Base-by-base conservation (phyloP, 1,284 basidiomycete species). In the Pyrrhoderma noxium region DNA sequence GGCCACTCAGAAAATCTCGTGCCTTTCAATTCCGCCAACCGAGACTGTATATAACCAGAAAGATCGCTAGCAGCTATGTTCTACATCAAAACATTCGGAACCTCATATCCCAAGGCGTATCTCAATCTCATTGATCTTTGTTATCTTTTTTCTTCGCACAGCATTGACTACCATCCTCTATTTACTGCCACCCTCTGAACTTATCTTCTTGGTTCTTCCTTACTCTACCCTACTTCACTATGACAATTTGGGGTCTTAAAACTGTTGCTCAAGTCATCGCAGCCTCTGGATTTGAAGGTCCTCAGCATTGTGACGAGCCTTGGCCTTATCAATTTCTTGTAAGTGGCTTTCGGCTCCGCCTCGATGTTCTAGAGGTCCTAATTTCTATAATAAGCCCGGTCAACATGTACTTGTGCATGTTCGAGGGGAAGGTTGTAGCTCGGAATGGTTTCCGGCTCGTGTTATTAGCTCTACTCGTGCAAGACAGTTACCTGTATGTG, bases 221-320 rank as follows among this genome's bases (percentile, higher is more conserved):
- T 19, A 8, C 44, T n/a, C n/a, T 40, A 25, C 25, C 14, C 36
- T n/a, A 3, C 46, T 47, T 21, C 46, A 52, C 31, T 49, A 56
- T 56, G 54, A 50, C 54, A 46, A 56, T 56, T 47, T 52, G 50
- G 50, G 54, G 54, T 40, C 54, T 56, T 42, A 52, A 52, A 27
- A 56, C 54, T 49, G 54, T 56, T 49, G 54, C 54, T 37, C 50
- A 52, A 56, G 50, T 52, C 41, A 56, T 56, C 47, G 54, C 54
- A 13, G n/a, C n/a, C n/a, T 49, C 54, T 21, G 54, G 54, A 42
- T 56, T 52, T 23, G 54, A 56, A 18, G 54, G 54, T 35, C 54
- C 54, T 13, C 54, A 56, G 34, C 54, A 56, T 25, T 52, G 50
- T 22, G 54, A 56, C 34, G 54, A 56, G 47, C 54, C 54, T 3